A percentile compares a stretch with the other conserved stretches of the same genome.
Evolutionary conservation across 202 grass and related monocot genomes (phyloP).

Genomic region (Digitaria exilis): DNA sequence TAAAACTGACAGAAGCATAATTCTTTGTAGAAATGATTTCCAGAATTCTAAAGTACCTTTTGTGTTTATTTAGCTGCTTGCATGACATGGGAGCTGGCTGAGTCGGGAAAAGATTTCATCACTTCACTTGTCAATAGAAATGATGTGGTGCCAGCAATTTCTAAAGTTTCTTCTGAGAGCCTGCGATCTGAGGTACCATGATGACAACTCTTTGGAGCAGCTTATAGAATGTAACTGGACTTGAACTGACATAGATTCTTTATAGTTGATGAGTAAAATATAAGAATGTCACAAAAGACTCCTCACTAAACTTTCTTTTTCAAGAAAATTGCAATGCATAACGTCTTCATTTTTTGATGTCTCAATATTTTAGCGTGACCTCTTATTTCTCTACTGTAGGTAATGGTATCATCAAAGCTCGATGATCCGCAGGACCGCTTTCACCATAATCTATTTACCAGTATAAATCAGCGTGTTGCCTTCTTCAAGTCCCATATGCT

Average conservation of each 20-base stretch:
- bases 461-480: constrained; percentile 56
- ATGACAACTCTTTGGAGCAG: background rate
- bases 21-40: constrained; percentile 5
- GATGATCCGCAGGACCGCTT: constrained; percentile 59
- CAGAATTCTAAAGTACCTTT: constrained; percentile 32
- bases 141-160: constrained; percentile 85
- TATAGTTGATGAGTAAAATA: background rate
- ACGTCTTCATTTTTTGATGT: background rate
- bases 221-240: background rate
- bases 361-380: background rate
- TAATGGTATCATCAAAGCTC: constrained; percentile 76
- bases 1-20: constrained; percentile 21
- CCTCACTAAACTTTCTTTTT: background rate
- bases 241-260: background rate
- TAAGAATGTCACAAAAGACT: background rate
- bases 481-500: constrained; percentile 59
- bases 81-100: constrained; percentile 90
- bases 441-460: constrained; percentile 51
- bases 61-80: constrained; percentile 71
- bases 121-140: constrained; percentile 88
- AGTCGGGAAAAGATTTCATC: constrained; percentile 81
- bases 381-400: constrained; percentile 50
- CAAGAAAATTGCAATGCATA: background rate
- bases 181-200: constrained; percentile 72
- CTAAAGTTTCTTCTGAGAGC: constrained; percentile 69